Evolutionary conservation across 1,284 basidiomycete genomes (phyloP).

Genomic region (Papiliotrema flavescens): DNA sequence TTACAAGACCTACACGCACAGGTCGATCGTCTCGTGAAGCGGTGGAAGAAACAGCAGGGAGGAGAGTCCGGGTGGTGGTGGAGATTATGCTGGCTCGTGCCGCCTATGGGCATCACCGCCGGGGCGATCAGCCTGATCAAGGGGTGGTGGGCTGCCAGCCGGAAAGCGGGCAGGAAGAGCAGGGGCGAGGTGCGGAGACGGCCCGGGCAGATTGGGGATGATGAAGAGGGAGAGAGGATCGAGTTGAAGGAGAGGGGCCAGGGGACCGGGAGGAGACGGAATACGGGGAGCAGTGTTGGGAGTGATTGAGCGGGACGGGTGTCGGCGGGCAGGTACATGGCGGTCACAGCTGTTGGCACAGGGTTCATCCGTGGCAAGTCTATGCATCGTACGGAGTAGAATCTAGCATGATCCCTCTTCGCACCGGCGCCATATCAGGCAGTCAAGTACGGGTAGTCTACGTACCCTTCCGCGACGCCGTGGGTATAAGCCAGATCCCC

Average conservation of each 20-base stretch:
- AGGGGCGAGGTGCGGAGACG: slow-evolving; percentile 29
- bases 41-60: slow-evolving; percentile 59
- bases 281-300: slow-evolving; percentile 14
- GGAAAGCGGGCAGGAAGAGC: slow-evolving; percentile 18
- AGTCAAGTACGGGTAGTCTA: background rate
- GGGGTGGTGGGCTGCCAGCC: slow-evolving; percentile 15
- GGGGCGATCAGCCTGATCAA: slow-evolving; percentile 26
- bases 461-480: no score
- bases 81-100: slow-evolving; percentile 74
- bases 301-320: background rate
- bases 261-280: slow-evolving; percentile 14
- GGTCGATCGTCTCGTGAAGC: slow-evolving; percentile 63
- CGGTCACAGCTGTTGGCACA: no score
- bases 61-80: slow-evolving; percentile 54
- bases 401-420: no score
- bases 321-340: no score
- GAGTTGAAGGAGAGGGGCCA: slow-evolving; percentile 31
- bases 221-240: slow-evolving; percentile 19
- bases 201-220: background rate
- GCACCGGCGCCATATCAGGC: background rate
- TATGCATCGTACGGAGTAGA: no score
- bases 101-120: slow-evolving; percentile 61
- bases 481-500: no score
- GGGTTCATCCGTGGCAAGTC: no score
- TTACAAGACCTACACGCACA: slow-evolving; percentile 65